Conservation (phyloP, 805 yeast genomes). For the Cyberlindnera lachancei region DNA sequence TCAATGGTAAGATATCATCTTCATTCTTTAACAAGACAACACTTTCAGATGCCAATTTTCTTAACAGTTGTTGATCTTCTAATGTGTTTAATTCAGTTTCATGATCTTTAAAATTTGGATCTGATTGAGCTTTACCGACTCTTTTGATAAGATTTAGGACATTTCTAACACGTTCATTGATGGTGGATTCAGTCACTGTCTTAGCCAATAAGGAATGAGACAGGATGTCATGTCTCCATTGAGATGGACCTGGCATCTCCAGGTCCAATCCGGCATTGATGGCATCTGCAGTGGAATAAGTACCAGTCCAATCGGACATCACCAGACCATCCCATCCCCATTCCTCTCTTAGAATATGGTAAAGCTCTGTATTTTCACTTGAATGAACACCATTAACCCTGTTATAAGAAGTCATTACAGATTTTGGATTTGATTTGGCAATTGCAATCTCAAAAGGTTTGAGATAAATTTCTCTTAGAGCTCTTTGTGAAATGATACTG, state of each 20-base stretch:
- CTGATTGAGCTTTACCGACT: slow-evolving; percentile 32
- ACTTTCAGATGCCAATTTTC: slow-evolving; percentile 42
- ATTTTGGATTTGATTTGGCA: slow-evolving; percentile 41
- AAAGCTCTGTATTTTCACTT: slow-evolving; percentile 33
- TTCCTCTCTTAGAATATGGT: slow-evolving; percentile 41
- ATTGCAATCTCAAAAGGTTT: slow-evolving; percentile 53
- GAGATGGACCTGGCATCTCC: slow-evolving; percentile 59
- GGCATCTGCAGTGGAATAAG: slow-evolving; percentile 37
- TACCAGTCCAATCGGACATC: slow-evolving; percentile 63
- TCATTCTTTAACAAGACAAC: slow-evolving; percentile 54
- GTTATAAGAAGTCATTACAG: slow-evolving; percentile 56
- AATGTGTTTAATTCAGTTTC: slow-evolving; percentile 34
- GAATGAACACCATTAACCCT: slow-evolving; percentile 52
- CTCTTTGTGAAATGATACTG: slow-evolving; percentile 45
- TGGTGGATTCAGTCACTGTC: slow-evolving; percentile 31
- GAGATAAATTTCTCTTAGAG: slow-evolving; percentile 54
- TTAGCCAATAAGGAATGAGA: slow-evolving; percentile 29
- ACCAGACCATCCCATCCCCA: slow-evolving; percentile 49
- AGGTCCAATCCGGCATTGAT: slow-evolving; percentile 50
- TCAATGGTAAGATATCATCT: slow-evolving; percentile 37
- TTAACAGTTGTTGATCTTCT: slow-evolving; percentile 31
- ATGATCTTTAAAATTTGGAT: slow-evolving; percentile 34
- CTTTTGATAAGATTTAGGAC: slow-evolving; percentile 42
- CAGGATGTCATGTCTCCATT: slow-evolving; percentile 32
- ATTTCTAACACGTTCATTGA: slow-evolving; percentile 41